A percentile compares a stretch with the other conserved stretches of the same genome.
phyloP scores from a whole-genome alignment of 306 rosid species.

The Oxytropis ochrocephala region DNA sequence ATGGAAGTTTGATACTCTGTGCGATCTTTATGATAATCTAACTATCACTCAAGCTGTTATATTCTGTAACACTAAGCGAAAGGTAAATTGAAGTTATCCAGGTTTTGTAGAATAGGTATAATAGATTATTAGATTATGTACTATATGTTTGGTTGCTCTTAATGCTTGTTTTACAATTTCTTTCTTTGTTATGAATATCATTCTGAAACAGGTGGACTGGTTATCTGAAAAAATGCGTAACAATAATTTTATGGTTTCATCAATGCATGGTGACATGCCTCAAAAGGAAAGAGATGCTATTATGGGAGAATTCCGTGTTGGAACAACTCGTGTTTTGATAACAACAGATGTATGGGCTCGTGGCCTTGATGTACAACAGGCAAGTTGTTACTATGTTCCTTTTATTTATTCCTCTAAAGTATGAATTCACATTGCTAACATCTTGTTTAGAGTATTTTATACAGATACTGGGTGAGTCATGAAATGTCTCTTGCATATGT shows the following conservation, averaged over 20 bases:
- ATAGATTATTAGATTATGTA: background rate
- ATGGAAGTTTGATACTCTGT: conserved; percentile 94
- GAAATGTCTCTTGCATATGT: too few species aligned
- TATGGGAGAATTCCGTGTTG: conserved; percentile 85
- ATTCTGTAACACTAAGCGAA: conserved; percentile 92
- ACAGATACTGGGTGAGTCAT: background rate
- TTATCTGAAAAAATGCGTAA: conserved; percentile 92
- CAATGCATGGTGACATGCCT: conserved; percentile 99
- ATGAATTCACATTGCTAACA: background rate
- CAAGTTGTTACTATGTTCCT: conserved; percentile 17
- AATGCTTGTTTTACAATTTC: background rate
- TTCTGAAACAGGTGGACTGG: conserved; percentile 81
- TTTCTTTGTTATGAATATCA: background rate
- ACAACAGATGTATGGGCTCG: conserved; percentile 99
- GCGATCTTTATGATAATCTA: conserved; percentile 96
- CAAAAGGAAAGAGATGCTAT: conserved; percentile 96
- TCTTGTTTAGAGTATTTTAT: background rate
- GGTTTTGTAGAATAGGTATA: background rate
- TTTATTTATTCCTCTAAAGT: background rate
- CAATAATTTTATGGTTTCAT: conserved; percentile 84
- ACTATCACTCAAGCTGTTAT: conserved; percentile 97
- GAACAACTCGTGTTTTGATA: conserved; percentile 86
- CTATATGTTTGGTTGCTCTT: background rate
- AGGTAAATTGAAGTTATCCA: conserved; percentile 42
- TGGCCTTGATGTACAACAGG: conserved; percentile 99